Evolutionary conservation across 2,329 filamentous ascomycete genomes (phyloP), one percentile per base, ranked within the genome.

Genomic region (Calonectria hawksworthii): DNA sequence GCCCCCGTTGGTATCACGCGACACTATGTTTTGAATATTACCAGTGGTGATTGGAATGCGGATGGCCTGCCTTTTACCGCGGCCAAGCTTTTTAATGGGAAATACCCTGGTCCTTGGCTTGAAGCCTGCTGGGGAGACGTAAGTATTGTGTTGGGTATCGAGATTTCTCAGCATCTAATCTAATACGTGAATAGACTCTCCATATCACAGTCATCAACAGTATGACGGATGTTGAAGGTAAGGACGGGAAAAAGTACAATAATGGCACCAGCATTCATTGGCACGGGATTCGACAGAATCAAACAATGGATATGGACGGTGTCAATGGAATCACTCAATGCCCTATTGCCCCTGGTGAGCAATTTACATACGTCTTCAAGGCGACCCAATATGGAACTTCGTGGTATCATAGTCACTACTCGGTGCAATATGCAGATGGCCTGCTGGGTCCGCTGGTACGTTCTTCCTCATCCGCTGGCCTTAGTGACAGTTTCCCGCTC

Each of bases 51-150:
- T 6, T 73, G 68, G 26, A 79, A 81, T 50, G 81, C 78, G 0
- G 81, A 82, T 26, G 81, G 81, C 0, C 66, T 77, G 16, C 59
- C 76, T 2, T 80, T 80, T 38, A 47, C 65, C 0, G 47, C 77
- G 0, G 81, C 76, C 0, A 82, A 82, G 51, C 10, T 82, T 2
- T 82, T 83, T n/a, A 81, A 82, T 32, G 63, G 77, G 1, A n/a
- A 64, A 21, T 83, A 82, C 44, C 82, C 82, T 2, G 82, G 82
- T 0, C 82, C 82, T 0, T 80, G 80, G 77, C 76, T 83, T 4
- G 76, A 82, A 32, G 81, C 81, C 0, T 82, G 80, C 14, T 82
- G 82, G 82, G 82, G 82, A 13, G 82, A 83, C 54, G 70, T 80
- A 16, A 74, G 63, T 76, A 4, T 56, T 56, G 7, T n/a, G n/a